Evolutionary conservation across 352 stramenopile genomes (phyloP).

Genomic region (Phytophthora multivora): DNA sequence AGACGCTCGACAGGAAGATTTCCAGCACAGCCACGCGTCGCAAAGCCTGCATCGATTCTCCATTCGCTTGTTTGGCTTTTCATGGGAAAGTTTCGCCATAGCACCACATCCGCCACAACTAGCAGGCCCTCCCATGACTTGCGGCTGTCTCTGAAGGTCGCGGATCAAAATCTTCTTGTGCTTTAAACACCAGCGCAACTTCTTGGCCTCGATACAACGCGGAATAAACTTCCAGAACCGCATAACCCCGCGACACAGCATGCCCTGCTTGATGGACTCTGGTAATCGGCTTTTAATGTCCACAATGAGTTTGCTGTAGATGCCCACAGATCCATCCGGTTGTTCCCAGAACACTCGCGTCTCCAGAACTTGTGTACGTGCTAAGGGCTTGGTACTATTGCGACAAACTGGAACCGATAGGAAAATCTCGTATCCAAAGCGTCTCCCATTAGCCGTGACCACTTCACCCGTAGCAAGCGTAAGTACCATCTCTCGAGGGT

Average conservation of each 20-base stretch:
- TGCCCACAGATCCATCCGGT: conserved; percentile 24
- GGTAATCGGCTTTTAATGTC: conserved; percentile 22
- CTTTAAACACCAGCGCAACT: conserved; percentile 32
- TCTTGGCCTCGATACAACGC: conserved; percentile 33
- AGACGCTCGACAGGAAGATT: conserved; percentile 19
- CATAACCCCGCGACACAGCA: conserved; percentile 28
- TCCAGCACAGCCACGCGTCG: conserved; percentile 28
- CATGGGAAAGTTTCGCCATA: conserved; percentile 1
- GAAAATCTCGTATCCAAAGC: conserved; percentile 32
- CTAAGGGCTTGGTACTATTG: neutral
- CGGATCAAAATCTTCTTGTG: conserved; percentile 13
- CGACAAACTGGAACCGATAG: conserved; percentile 21
- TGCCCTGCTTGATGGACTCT: conserved; percentile 23
- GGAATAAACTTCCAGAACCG: conserved; percentile 42
- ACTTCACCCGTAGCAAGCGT: conserved; percentile 26
- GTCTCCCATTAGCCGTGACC: conserved; percentile 18
- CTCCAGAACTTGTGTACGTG: conserved; percentile 25
- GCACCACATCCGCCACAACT: conserved; percentile 23
- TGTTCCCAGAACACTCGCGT: conserved; percentile 39
- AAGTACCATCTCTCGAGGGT: conserved; percentile 26
- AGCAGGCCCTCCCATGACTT: conserved; percentile 12
- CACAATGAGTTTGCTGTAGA: conserved; percentile 34
- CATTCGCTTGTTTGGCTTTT: conserved; percentile 1
- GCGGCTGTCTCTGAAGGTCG: conserved; percentile 9
- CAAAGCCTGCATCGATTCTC: conserved; percentile 23